Conservation (phyloP, 2,329 filamentous ascomycete genomes). For the Byssoonygena ceratinophila region DNA sequence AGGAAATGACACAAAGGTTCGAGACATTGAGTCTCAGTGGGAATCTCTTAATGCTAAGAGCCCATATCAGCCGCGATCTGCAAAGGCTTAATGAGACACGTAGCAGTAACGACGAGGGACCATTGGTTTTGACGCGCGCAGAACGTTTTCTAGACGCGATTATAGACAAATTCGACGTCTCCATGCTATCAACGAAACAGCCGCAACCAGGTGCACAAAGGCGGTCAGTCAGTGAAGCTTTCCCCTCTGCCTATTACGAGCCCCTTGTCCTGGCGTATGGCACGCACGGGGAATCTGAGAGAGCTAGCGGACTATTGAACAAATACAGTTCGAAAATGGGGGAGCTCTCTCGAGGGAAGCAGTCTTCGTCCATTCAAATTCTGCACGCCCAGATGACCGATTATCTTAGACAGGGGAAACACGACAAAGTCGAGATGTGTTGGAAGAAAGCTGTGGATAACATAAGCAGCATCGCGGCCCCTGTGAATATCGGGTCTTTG, state of each 20-base stretch:
- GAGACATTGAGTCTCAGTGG: constrained; percentile 26
- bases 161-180: constrained; percentile 30
- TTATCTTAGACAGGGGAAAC: constrained; percentile 44
- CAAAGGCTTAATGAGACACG: constrained; percentile 17
- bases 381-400: constrained; percentile 58
- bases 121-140: constrained; percentile 24
- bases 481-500: constrained; percentile 9
- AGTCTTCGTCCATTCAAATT: constrained; percentile 42
- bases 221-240: constrained; percentile 32
- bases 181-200: constrained; percentile 38
- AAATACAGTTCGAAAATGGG: constrained; percentile 35
- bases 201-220: constrained; percentile 27
- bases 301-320: constrained; percentile 47
- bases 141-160: constrained; percentile 31
- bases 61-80: constrained; percentile 29
- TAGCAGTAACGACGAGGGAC: constrained; percentile 8
- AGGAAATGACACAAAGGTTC: constrained; percentile 32
- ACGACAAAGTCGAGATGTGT: constrained; percentile 52
- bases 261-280: constrained; percentile 48
- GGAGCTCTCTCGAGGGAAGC: constrained; percentile 10
- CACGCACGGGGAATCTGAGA: constrained; percentile 35
- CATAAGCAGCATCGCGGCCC: constrained; percentile 38
- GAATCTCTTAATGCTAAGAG: constrained; percentile 29
- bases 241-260: constrained; percentile 45
- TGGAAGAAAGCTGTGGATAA: constrained; percentile 55